Evolutionary conservation across 352 stramenopile species (phyloP).

Genomic region (Elongisporangium senticosum): DNA sequence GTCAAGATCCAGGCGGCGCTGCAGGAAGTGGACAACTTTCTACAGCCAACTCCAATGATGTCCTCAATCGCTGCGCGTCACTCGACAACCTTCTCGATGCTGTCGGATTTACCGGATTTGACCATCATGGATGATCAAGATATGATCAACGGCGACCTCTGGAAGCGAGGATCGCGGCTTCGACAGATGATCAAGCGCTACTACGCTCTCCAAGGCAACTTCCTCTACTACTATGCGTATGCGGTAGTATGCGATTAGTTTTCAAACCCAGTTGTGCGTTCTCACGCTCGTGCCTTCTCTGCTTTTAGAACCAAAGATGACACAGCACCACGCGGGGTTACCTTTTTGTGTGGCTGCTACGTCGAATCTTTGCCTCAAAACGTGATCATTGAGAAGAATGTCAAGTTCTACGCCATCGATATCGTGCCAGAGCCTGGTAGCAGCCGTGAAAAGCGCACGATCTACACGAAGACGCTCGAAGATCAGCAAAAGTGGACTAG

Average conservation of each 20-base stretch:
- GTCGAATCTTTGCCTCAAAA: constrained; percentile 53
- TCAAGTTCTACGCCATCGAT: constrained; percentile 86
- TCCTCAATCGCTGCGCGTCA: constrained; percentile 7
- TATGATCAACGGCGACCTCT: constrained; percentile 54
- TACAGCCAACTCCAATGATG: constrained; percentile 8
- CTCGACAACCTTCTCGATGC: constrained; percentile 13
- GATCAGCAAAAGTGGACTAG: constrained; percentile 76
- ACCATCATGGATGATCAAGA: constrained; percentile 26
- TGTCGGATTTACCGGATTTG: constrained; percentile 17
- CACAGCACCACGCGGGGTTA: constrained; percentile 62
- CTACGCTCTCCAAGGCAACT: constrained; percentile 84
- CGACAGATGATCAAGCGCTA: constrained; percentile 85
- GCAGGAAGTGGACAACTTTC: constrained; percentile 36
- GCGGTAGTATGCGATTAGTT: constrained; percentile 5
- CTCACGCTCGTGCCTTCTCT: constrained; percentile 3
- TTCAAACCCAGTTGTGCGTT: background rate
- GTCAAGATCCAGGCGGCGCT: constrained; percentile 43
- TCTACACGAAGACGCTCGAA: constrained; percentile 77
- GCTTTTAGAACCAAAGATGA: constrained; percentile 52
- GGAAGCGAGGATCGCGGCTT: constrained; percentile 74
- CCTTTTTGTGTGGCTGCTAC: constrained; percentile 80
- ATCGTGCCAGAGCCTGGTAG: constrained; percentile 71
- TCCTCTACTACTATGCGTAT: constrained; percentile 86
- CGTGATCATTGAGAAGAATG: constrained; percentile 66
- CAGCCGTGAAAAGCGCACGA: constrained; percentile 63